Conservation (phyloP, 306 rosid genomes). For the Trichosanthes cucumerina region DNA sequence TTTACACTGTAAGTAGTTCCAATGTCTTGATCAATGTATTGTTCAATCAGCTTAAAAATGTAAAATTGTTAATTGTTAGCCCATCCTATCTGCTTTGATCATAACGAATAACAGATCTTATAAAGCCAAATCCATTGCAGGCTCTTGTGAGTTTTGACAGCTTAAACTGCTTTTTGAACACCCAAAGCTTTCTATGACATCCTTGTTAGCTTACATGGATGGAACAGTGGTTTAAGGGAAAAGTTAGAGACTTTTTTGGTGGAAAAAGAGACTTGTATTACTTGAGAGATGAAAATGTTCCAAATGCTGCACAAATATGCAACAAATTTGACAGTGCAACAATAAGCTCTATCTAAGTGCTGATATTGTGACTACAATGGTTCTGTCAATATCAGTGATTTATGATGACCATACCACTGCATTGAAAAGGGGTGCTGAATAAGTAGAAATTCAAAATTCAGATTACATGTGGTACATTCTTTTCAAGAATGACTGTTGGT, state of each 20-base stretch:
- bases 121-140: neutral
- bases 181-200: neutral
- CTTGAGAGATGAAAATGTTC: neutral
- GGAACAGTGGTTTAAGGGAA: neutral
- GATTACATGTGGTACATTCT: neutral
- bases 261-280: neutral
- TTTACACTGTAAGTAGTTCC: slow-evolving; percentile 2
- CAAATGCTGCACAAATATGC: neutral
- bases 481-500: neutral
- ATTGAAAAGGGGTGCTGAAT: neutral
- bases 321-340: neutral
- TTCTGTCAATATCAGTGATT: slow-evolving; percentile 1
- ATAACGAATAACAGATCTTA: neutral
- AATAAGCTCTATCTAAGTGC: neutral
- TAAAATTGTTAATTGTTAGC: neutral
- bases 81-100: neutral
- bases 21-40: neutral
- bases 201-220: neutral
- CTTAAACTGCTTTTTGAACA: neutral
- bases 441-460: slow-evolving; percentile 1
- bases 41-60: neutral
- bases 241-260: neutral
- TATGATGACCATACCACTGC: neutral
- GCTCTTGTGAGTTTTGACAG: neutral
- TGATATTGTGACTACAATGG: slow-evolving; percentile 3